A percentile compares a stretch with the other conserved stretches of the same genome.
These are phyloP conservation scores for Cryptosporidium xiaoi DNA, from an alignment of 169 alveolate species.

Conservation along the genomic window DNA sequence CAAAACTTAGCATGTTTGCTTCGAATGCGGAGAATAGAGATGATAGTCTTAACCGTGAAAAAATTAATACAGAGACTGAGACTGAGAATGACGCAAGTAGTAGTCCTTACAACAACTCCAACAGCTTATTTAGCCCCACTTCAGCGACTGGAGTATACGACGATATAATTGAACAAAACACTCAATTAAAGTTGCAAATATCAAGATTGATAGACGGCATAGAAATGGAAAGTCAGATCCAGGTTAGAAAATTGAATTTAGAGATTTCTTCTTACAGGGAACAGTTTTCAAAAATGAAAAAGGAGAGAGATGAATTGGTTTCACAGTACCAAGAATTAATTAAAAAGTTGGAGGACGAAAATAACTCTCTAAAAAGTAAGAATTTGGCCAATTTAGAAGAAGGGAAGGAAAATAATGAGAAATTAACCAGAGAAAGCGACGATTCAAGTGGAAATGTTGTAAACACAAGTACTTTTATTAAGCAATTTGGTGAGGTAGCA, in stretches of 20 bases:
- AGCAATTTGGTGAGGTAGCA: slow-evolving; percentile 41
- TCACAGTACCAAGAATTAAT: slow-evolving; percentile 56
- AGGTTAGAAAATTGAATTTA: slow-evolving; percentile 35
- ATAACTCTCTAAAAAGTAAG: slow-evolving; percentile 6
- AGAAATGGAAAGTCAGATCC: slow-evolving; percentile 63
- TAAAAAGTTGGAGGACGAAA: slow-evolving; percentile 33
- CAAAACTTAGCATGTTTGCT: slow-evolving; percentile 12
- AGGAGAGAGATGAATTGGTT: slow-evolving; percentile 54
- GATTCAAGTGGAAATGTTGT: too few relatives aligned
- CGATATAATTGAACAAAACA: slow-evolving; percentile 58
- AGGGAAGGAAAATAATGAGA: background rate
- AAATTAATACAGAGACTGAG: background rate
- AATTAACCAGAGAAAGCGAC: background rate
- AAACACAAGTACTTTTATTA: slow-evolving; percentile 16
- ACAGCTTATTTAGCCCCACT: background rate
- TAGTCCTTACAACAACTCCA: background rate
- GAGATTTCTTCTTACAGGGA: slow-evolving; percentile 38
- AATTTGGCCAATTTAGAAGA: background rate
- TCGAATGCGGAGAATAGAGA: background rate
- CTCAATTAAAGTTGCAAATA: slow-evolving; percentile 56
- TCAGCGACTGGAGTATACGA: background rate
- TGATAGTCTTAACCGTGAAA: background rate
- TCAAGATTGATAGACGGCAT: slow-evolving; percentile 64
- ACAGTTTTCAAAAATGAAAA: slow-evolving; percentile 34
- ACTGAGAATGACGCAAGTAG: background rate